These are phyloP conservation scores for Leishmania tarentolae DNA, from an alignment of 208 protist species.

Conservation along the genomic window DNA sequence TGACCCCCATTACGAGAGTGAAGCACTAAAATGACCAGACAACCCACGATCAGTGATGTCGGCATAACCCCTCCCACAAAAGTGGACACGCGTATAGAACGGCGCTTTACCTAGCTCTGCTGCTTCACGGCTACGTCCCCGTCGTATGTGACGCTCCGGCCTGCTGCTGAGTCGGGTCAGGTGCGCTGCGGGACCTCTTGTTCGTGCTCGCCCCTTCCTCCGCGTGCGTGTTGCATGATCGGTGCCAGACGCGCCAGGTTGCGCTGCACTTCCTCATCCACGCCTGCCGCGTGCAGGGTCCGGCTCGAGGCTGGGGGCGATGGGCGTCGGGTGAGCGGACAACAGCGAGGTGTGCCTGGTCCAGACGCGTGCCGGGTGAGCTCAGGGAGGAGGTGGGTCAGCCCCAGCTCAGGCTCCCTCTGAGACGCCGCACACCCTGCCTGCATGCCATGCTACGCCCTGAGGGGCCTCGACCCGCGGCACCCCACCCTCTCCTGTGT, in stretches of 20 bases:
- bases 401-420: background rate
- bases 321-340: background rate
- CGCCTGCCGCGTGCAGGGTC: background rate
- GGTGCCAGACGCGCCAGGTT: background rate
- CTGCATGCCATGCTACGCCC: background rate
- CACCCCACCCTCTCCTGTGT: background rate
- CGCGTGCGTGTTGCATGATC: background rate
- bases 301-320: background rate
- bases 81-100: too few species aligned
- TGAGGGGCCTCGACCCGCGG: background rate
- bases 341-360: background rate
- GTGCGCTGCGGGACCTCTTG: background rate
- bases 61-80: too few species aligned
- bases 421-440: background rate
- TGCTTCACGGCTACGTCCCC: background rate
- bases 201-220: background rate
- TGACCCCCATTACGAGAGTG: too few species aligned
- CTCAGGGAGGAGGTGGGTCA: background rate
- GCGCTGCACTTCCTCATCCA: background rate
- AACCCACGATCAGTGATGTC: too few species aligned
- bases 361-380: background rate
- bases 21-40: too few species aligned
- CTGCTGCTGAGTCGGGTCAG: background rate
- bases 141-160: background rate
- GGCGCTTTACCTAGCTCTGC: background rate